Evolutionary conservation across 345 rosid genomes (phyloP).

Genomic region (Ricinus communis): DNA sequence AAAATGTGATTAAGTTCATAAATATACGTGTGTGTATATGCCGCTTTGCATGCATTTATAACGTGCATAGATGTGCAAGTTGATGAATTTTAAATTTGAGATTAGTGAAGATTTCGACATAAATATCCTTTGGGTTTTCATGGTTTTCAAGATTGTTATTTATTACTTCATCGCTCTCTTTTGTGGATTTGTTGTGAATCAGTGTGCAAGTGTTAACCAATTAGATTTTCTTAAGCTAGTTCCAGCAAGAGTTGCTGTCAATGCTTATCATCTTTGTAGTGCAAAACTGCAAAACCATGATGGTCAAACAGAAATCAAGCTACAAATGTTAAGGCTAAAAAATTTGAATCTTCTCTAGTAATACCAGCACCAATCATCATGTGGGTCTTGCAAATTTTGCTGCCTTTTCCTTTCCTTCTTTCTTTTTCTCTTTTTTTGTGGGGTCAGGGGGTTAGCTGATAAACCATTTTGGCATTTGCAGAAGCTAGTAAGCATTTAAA

Average conservation of each 20-base stretch:
- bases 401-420: neutral
- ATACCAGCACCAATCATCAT: neutral
- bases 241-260: neutral
- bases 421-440: neutral
- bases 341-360: neutral
- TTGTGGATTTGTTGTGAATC: neutral
- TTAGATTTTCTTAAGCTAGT: neutral
- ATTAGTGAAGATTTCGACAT: neutral
- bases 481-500: neutral
- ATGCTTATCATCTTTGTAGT: neutral
- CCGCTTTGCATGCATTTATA: neutral
- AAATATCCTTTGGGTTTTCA: neutral
- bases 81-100: neutral
- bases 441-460: neutral
- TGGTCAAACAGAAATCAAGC: neutral
- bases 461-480: neutral
- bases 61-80: neutral
- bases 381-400: neutral
- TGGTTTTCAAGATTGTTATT: neutral
- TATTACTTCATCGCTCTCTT: neutral
- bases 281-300: neutral
- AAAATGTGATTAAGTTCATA: conserved; percentile 7
- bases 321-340: neutral
- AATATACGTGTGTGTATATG: neutral
- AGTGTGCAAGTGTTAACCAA: neutral